Percentiles rank a stretch among this genome's conserved stretches.
phyloP scores from a whole-genome alignment of 2,329 filamentous ascomycete species.

The Aspergillus sp. region DNA sequence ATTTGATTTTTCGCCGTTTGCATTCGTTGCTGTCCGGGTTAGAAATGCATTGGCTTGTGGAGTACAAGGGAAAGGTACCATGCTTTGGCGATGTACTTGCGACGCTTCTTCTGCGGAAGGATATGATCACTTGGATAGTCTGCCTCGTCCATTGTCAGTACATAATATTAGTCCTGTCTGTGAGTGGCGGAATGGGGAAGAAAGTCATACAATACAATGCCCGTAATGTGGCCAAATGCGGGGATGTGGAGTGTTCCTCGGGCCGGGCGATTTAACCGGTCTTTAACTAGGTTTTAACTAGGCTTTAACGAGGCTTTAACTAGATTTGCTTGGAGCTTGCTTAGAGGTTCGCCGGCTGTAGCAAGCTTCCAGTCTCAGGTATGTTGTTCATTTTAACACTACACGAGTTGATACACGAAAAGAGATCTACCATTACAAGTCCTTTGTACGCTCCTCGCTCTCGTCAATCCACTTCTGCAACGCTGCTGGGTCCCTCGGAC shows the following conservation, averaged over 20 bases:
- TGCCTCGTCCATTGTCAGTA: not conserved
- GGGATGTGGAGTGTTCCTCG: not conserved
- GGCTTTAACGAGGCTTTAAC: too few species aligned
- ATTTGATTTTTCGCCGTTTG: conserved; percentile 59
- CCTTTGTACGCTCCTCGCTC: conserved; percentile 46
- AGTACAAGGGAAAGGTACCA: conserved; percentile 39
- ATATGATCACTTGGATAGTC: not conserved
- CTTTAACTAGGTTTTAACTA: too few species aligned
- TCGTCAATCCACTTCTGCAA: conserved; percentile 47
- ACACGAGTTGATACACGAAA: not conserved
- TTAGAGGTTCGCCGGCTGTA: too few species aligned
- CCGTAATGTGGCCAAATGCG: not conserved
- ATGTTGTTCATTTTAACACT: too few species aligned
- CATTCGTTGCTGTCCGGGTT: conserved; percentile 47
- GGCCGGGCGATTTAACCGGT: too few species aligned
- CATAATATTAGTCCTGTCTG: too few species aligned
- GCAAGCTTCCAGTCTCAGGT: too few species aligned
- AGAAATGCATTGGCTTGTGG: not conserved
- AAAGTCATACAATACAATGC: too few species aligned
- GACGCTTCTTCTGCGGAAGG: conserved; percentile 50
- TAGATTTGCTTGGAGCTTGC: too few species aligned
- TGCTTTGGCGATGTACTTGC: conserved; percentile 57
- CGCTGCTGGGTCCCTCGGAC: conserved; percentile 38
- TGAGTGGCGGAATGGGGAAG: not conserved
- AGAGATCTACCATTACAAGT: conserved; percentile 26